Percentiles rank a stretch among this genome's conserved stretches.
Conservation (phyloP, 2,329 filamentous ascomycete genomes). For the Botrytis medusae region DNA sequence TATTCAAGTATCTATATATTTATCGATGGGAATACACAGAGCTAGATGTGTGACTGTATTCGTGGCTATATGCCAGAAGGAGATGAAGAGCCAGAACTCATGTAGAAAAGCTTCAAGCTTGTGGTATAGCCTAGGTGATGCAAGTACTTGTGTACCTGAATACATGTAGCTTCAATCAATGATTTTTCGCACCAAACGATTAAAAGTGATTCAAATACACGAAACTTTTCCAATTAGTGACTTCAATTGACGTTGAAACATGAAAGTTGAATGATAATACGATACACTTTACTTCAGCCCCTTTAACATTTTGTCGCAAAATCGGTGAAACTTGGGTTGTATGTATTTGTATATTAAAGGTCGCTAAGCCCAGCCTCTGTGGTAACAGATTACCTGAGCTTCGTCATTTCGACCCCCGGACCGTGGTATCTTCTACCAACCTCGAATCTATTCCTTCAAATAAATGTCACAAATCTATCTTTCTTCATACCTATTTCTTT, state of each 20-base stretch:
- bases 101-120: conserved; percentile 13
- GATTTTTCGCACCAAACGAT: conserved; percentile 4
- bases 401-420: conserved; percentile 27
- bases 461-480: conserved; percentile 15
- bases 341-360: not conserved
- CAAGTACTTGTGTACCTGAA: conserved; percentile 20
- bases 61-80: not conserved
- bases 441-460: conserved; percentile 21
- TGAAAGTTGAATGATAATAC: not conserved
- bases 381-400: conserved; percentile 22
- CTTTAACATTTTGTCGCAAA: conserved; percentile 19
- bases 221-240: not conserved
- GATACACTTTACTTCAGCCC: not conserved
- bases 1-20: conserved; percentile 8
- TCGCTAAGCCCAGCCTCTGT: conserved; percentile 25
- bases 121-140: conserved; percentile 13
- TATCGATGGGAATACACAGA: conserved; percentile 1
- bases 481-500: conserved; percentile 26
- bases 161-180: conserved; percentile 14
- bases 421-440: conserved; percentile 18
- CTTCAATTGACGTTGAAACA: conserved; percentile 1
- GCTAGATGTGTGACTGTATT: conserved; percentile 8
- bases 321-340: conserved; percentile 12
- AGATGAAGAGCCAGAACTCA: not conserved
- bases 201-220: not conserved